A percentile compares a stretch with the other conserved stretches of the same genome.
Conservation (phyloP, 2,329 filamentous ascomycete genomes). For the Talaromyces sp. region DNA sequence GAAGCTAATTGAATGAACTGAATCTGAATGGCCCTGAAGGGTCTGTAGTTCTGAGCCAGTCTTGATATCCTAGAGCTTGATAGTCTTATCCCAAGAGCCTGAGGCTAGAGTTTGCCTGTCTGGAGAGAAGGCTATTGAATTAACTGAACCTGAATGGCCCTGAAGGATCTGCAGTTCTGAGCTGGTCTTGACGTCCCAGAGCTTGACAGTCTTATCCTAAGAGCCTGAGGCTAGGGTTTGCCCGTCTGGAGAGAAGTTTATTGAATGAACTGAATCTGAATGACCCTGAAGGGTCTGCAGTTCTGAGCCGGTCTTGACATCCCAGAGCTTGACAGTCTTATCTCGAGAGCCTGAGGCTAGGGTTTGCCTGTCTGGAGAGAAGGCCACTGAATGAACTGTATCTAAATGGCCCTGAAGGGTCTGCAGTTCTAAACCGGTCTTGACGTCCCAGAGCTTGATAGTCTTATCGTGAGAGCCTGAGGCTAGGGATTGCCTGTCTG, state of each 20-base stretch:
- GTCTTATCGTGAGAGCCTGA: constrained; percentile 3
- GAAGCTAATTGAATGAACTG: constrained; percentile 7
- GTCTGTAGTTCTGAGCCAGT: constrained; percentile 3
- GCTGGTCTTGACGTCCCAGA: constrained; percentile 7
- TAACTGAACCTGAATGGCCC: constrained; percentile 8
- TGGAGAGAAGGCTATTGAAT: constrained; percentile 11
- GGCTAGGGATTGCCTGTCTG: not conserved
- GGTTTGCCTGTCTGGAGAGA: not conserved
- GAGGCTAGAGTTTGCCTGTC: constrained; percentile 1
- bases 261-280: constrained; percentile 5
- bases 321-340: constrained; percentile 6
- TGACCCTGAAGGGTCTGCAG: constrained; percentile 1
- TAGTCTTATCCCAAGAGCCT: constrained; percentile 1
- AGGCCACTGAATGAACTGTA: constrained; percentile 6
- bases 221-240: not conserved
- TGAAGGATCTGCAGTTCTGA: not conserved
- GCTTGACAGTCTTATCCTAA: not conserved
- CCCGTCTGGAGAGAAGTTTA: constrained; percentile 2
- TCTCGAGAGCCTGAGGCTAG: constrained; percentile 1
- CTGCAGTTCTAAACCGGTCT: constrained; percentile 1
- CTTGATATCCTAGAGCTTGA: constrained; percentile 7
- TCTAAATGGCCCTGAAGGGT: constrained; percentile 1
- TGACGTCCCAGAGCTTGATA: constrained; percentile 7
- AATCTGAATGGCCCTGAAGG: constrained; percentile 1
- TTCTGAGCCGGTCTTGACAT: constrained; percentile 1